Base-by-base conservation (phyloP, 2,329 filamentous ascomycete genomes). In the Xylaria arbuscula region DNA sequence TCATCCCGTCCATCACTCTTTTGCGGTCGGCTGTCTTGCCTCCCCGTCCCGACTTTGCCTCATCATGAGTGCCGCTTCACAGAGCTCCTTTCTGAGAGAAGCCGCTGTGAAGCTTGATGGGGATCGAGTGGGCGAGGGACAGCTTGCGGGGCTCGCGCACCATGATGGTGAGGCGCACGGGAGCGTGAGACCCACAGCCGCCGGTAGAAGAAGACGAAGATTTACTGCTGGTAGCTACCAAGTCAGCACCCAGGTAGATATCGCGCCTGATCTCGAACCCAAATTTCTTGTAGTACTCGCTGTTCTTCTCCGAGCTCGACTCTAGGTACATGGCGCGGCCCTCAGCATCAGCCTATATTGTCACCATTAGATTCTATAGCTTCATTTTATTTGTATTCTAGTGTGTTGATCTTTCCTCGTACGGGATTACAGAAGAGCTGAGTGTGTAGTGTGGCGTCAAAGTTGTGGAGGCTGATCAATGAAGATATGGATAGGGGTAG, bases 141-240 rank as follows among this genome's bases (percentile, higher is more conserved):
- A 75, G 70, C 71, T 78, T 79, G 74, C 81, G 82, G 60, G 92
- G 91, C 83, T 94, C 91, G 68, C 92, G 86, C 61, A 95, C 90
- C 93, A 97, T 97, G 81, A 94, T 91, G 76, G 92, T 91, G 78
- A 95, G 82, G 66, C 84, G 84, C 58, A 94, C 86, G 34, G 90
- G 87, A 68, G 85, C 62, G 58, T 67, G 55, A 32, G 64, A 42
- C 32, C 50, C 19, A 48, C 38, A 51, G 45, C 61, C 24, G 47
- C 56, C 24, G 45, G 47, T 34, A 22, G 48, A n/a, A 48, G 45
- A 22, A 48, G 45, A 48, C 5, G 47, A 48, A 17, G 24, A 28
- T 50, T 55, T 59, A 56, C 56, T 60, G 61, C n/a, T 72, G 64
- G 54, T 50, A 38, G 51, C 64, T 53, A 62, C 57, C 59, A 68